These are phyloP conservation scores for Coccomyxa sp. DNA, from an alignment of 139 green algal genomes.

Conservation along the genomic window DNA sequence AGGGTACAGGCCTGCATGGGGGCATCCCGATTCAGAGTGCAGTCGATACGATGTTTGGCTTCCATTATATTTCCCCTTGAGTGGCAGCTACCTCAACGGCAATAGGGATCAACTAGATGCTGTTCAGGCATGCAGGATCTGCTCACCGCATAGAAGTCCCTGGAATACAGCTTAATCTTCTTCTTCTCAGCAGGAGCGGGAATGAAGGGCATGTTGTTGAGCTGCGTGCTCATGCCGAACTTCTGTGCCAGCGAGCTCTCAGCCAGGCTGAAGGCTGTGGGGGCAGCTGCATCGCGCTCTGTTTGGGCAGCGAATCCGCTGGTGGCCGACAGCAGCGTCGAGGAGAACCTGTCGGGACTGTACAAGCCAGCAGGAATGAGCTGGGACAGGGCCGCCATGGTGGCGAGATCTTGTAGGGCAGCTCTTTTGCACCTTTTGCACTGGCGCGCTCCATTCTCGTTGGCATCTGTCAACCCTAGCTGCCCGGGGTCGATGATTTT, in stretches of 20 bases:
- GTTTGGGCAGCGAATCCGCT: background rate
- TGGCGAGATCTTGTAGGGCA: no score
- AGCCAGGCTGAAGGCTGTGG: background rate
- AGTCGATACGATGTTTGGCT: conserved; percentile 19
- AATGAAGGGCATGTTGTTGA: conserved; percentile 1
- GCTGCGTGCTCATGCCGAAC: conserved; percentile 1
- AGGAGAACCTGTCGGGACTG: no score
- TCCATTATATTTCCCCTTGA: conserved; percentile 30
- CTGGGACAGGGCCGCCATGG: no score
- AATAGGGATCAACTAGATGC: background rate
- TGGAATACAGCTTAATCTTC: conserved; percentile 42
- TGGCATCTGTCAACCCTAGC: no score
- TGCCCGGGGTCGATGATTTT: no score
- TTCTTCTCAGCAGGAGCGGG: conserved; percentile 30
- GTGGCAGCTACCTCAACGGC: background rate
- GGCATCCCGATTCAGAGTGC: conserved; percentile 67
- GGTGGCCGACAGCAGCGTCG: background rate
- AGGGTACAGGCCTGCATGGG: conserved; percentile 76
- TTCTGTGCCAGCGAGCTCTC: conserved; percentile 15
- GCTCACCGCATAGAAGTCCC: conserved; percentile 16
- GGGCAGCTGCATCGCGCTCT: background rate
- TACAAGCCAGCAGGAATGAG: background rate
- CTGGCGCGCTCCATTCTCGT: no score
- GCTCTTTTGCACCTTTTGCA: no score
- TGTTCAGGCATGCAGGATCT: background rate